Evolutionary conservation across 1,284 basidiomycete genomes (phyloP).

Genomic region (Dichomitus squalens): DNA sequence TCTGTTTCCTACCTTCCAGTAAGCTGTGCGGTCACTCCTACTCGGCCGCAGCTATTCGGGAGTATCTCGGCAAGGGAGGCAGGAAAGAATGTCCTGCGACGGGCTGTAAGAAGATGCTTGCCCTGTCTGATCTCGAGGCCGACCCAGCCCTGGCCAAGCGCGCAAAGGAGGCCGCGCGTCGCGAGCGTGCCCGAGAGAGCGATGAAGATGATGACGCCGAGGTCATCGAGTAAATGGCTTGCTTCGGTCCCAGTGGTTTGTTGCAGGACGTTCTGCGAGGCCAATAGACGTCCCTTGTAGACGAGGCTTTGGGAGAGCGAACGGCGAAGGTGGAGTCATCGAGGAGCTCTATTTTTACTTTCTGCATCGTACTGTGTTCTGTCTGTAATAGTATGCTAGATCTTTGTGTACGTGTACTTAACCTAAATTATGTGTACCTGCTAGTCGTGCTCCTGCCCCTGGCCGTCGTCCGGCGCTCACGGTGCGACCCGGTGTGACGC

Average conservation of each 20-base stretch:
- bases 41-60: slow-evolving; percentile 60
- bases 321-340: too few species aligned
- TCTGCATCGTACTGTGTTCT: slow-evolving; percentile 8
- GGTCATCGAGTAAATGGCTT: slow-evolving; percentile 55
- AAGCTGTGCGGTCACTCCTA: slow-evolving; percentile 72
- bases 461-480: too few species aligned
- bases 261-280: too few species aligned
- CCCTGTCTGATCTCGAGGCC: slow-evolving; percentile 49
- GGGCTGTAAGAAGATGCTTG: slow-evolving; percentile 65
- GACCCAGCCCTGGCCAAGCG: slow-evolving; percentile 64
- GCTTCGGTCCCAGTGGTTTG: background rate
- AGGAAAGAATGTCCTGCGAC: slow-evolving; percentile 64
- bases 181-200: slow-evolving; percentile 49
- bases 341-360: too few species aligned
- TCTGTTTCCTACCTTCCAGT: slow-evolving; percentile 40
- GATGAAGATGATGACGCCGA: slow-evolving; percentile 56
- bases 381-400: slow-evolving; percentile 12
- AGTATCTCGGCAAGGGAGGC: slow-evolving; percentile 47
- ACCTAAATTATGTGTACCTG: background rate
- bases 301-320: too few species aligned
- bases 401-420: background rate
- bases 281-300: too few species aligned
- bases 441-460: background rate
- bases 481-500: too few species aligned
- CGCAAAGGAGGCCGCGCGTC: slow-evolving; percentile 55